Base-by-base conservation (phyloP, 176 grass and related monocot genomes). In the Areca catechu region DNA sequence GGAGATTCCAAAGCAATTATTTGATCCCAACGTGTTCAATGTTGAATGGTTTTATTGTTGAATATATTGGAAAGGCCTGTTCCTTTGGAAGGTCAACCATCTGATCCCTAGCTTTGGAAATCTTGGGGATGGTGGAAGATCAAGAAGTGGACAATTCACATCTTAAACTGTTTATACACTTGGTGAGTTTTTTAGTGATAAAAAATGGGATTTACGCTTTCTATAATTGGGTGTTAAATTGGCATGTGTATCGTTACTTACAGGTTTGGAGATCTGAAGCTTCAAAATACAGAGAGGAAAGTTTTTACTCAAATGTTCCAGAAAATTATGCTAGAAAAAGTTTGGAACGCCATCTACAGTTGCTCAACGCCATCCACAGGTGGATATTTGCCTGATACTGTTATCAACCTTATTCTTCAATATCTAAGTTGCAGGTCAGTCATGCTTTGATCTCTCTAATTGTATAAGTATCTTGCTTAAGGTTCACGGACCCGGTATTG, bases 101-200 rank as follows among this genome's bases (percentile, higher is more conserved):
- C 78, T 23, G 83, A 93, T 71, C 70, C 88, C 20, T 83, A 93
- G n/a, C 29, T 65, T 10, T 80, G 83, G 49, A 93, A 93, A 80
- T 87, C 83, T 24, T 93, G 88, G 88, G 88, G 80, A 20, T 93
- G 88, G 88, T 93, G 88, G 88, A 93, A 93, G 80, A 80, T 93
- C 61, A 93, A 87, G 78, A 93, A 93, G 73, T 93, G 88, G 88
- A 83, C 76, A 50, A 83, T 83, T 22, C 88, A 93, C 76, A 93
- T 93, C 61, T 83, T 93, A 54, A 93, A 93, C 28, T 80, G 88
- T 49, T 73, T 93, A 19, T 93, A 83, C 74, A 93, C 88, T 58
- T 70, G 88, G 88, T 93, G 60, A 68, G 77, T 66, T 19, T 73
- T 73, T 1, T 22, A 70, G 65, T 34, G 47, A 48, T 24, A 12